phyloP scores from a whole-genome alignment of 1,284 basidiomycete species.

The Ustilago crameri region DNA sequence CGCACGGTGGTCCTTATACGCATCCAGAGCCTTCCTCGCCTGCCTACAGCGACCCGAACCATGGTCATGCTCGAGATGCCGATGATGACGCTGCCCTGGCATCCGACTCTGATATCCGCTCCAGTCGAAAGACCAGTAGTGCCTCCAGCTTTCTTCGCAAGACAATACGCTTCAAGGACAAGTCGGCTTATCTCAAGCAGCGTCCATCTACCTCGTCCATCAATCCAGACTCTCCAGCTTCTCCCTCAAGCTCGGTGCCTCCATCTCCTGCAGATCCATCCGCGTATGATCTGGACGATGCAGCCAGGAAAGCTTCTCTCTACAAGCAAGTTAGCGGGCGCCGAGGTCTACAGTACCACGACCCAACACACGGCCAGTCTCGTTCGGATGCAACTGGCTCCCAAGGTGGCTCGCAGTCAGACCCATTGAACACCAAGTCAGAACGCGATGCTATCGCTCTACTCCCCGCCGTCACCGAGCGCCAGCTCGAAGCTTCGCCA shows the following conservation, averaged over 20 bases:
- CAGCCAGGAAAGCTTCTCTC: conserved; percentile 1
- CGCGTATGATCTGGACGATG: conserved; percentile 17
- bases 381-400: not conserved
- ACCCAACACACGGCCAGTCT: not conserved
- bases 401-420: not conserved
- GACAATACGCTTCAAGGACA: conserved; percentile 47
- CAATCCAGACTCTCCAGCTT: conserved; percentile 21
- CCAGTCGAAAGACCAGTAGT: conserved; percentile 22
- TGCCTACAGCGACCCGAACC: conserved; percentile 2
- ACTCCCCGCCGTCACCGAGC: conserved; percentile 26
- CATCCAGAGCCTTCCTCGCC: conserved; percentile 12
- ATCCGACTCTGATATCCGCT: conserved; percentile 2
- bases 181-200: conserved; percentile 27
- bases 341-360: conserved; percentile 27
- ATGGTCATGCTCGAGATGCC: conserved; percentile 12
- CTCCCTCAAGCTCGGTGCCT: conserved; percentile 24
- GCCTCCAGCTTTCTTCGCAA: conserved; percentile 40
- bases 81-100: conserved; percentile 14
- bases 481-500: conserved; percentile 13
- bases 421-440: not conserved
- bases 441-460: conserved; percentile 6
- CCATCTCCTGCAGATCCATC: conserved; percentile 29
- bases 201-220: conserved; percentile 28
- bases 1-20: conserved; percentile 1
- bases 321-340: conserved; percentile 47